Percentiles rank a stretch among this genome's conserved stretches.
Evolutionary conservation across 1,284 basidiomycete species (phyloP).

Genomic region (Ceratobasidium sp.): DNA sequence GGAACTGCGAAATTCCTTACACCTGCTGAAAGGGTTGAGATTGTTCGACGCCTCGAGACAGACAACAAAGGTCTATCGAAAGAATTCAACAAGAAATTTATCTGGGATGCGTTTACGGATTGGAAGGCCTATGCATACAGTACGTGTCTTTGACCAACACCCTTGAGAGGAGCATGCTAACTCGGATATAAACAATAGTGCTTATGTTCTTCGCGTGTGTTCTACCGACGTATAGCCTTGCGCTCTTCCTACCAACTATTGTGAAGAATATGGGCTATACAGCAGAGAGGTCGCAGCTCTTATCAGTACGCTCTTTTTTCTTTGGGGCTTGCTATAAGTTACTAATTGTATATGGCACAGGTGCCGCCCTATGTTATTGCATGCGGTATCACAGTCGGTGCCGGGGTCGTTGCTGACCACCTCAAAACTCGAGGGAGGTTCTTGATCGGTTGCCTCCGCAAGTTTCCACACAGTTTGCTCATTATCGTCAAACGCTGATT

Average conservation of each 20-base stretch:
- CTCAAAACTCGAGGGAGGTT: conserved; percentile 35
- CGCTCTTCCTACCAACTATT: conserved; percentile 69
- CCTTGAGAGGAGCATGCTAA: background rate
- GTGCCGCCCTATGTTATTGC: conserved; percentile 38
- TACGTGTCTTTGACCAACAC: conserved; percentile 59
- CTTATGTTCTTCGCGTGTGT: conserved; percentile 56
- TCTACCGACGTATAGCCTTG: conserved; percentile 56
- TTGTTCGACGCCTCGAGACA: conserved; percentile 64
- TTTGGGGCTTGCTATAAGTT: background rate
- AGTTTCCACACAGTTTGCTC: background rate
- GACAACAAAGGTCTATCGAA: conserved; percentile 68
- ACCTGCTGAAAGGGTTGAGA: conserved; percentile 63
- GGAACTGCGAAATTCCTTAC: conserved; percentile 70
- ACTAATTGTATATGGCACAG: background rate
- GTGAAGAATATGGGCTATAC: conserved; percentile 62
- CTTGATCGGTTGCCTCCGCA: conserved; percentile 33
- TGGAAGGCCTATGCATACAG: conserved; percentile 69
- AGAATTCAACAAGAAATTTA: conserved; percentile 61
- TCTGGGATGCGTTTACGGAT: conserved; percentile 66
- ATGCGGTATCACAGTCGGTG: conserved; percentile 54
- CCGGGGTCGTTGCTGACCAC: conserved; percentile 50
- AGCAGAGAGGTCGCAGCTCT: conserved; percentile 54
- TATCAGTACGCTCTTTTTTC: conserved; percentile 10
- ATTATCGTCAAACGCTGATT: background rate
- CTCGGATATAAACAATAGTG: conserved; percentile 8